Base-by-base conservation (phyloP, 768 basidiomycete genomes). In the Amanita jacksonii region DNA sequence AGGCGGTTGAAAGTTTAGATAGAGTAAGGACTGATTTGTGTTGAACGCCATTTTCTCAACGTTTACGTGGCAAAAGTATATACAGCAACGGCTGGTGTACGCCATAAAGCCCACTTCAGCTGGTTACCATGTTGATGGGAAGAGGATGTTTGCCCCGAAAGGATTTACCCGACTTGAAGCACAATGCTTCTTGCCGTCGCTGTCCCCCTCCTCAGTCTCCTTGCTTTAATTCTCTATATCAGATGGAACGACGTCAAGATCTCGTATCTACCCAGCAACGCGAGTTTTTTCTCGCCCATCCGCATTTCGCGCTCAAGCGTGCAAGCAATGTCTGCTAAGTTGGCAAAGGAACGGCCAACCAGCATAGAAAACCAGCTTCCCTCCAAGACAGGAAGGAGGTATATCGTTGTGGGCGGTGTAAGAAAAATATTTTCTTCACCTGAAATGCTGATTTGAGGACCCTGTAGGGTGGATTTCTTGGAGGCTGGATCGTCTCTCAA, bases 341-440 rank as follows among this genome's bases (percentile, higher is more conserved):
- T 77, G n/a, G 56, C 51, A 3, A 53, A 58, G 36, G 44, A 51
- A 13, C 64, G 68, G 1, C 53, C 61, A 0, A 52, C 68, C 42
- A 53, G 61, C 24, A 60, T 68, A 30, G 50, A 63, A 5, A 64
- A 70, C 34, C 66, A 77, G 45, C 58, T 85, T 20, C 80, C 81
- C 4, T 76, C 76, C 2, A 78, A 67, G 58, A 88, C 85, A 0
- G 83, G 82, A 15, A 69, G 85, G 44, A 68, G 77, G 38, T 87
- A 88, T 56, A 84, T 87, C 46, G 69, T 88, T 3, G 71, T 83
- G 28, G 85, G 85, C 44, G 85, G 85, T 52, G 82, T 83, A 55
- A 49, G 74, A 72, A 31, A 16, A 5, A 20, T 12, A 5, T 41
- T 19, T 35, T 35, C 7, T 8, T 16, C 34, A 39, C 25, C 15